These are phyloP conservation scores for Ascochyta viciae-villosae DNA, from an alignment of 2,329 filamentous ascomycete genomes.

Conservation along the genomic window DNA sequence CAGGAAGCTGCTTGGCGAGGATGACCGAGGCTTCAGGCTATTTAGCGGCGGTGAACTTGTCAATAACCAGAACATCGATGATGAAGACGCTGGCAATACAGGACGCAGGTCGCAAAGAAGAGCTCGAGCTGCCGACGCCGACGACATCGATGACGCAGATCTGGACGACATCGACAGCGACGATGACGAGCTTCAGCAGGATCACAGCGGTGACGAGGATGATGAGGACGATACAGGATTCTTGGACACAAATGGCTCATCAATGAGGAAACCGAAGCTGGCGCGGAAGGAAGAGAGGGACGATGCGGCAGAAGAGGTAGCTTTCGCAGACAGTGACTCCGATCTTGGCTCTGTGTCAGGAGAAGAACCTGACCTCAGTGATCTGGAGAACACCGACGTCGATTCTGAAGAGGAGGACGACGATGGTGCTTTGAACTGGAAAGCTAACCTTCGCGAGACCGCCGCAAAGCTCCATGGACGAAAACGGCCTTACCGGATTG, in stretches of 20 bases:
- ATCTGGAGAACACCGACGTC: slow-evolving; percentile 55
- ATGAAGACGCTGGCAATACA: slow-evolving; percentile 63
- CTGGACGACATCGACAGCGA: slow-evolving; percentile 56
- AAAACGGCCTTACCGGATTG: slow-evolving; percentile 75
- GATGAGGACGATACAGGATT: slow-evolving; percentile 61
- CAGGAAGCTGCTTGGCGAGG: slow-evolving; percentile 80
- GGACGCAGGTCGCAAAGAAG: slow-evolving; percentile 62
- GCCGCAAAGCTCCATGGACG: slow-evolving; percentile 75
- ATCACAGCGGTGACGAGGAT: slow-evolving; percentile 57
- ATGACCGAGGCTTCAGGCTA: slow-evolving; percentile 80
- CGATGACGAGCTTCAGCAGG: slow-evolving; percentile 62
- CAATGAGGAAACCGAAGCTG: slow-evolving; percentile 45
- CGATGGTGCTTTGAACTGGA: slow-evolving; percentile 80
- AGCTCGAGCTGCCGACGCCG: slow-evolving; percentile 56
- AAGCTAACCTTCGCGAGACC: slow-evolving; percentile 80
- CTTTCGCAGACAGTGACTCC: slow-evolving; percentile 95
- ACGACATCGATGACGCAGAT: slow-evolving; percentile 61
- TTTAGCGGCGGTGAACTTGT: slow-evolving; percentile 81
- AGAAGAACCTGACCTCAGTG: slow-evolving; percentile 51
- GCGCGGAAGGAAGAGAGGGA: slow-evolving; percentile 42
- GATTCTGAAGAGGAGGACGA: slow-evolving; percentile 67
- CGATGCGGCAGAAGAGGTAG: slow-evolving; percentile 69
- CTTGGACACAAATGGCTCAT: slow-evolving; percentile 49
- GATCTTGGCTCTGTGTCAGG: slow-evolving; percentile 88
- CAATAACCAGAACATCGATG: slow-evolving; percentile 59